Conservation (phyloP, 345 rosid genomes). For the Gossypium arboreum region DNA sequence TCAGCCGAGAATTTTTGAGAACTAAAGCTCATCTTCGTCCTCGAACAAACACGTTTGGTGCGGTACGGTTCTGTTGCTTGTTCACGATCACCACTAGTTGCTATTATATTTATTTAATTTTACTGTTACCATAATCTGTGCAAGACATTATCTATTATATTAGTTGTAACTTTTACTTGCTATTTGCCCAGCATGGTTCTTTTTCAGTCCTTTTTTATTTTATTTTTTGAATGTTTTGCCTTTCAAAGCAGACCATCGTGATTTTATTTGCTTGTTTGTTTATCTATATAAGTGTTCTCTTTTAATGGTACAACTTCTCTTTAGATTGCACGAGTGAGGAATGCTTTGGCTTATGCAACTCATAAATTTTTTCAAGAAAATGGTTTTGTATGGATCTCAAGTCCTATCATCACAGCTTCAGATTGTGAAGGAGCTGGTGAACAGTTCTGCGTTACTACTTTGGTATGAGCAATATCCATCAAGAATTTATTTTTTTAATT, state of each 20-base stretch:
- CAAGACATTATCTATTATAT: neutral
- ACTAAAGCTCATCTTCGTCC: slow-evolving; percentile 98
- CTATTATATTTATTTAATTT: neutral
- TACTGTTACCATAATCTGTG: neutral
- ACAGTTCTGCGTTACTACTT: slow-evolving; percentile 96
- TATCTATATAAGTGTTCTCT: neutral
- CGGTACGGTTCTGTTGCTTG: slow-evolving; percentile 44
- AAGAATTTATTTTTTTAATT: neutral
- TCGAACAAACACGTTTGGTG: slow-evolving; percentile 91
- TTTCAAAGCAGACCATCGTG: neutral
- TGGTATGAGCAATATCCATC: slow-evolving; percentile 50
- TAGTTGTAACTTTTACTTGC: neutral
- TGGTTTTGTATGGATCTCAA: slow-evolving; percentile 94
- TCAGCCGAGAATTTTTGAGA: slow-evolving; percentile 87
- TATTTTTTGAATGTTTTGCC: neutral
- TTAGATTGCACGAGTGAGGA: slow-evolving; percentile 93
- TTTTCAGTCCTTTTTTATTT: neutral
- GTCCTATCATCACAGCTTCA: slow-evolving; percentile 93
- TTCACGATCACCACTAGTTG: slow-evolving; percentile 4
- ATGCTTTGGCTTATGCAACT: slow-evolving; percentile 89
- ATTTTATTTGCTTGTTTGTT: neutral
- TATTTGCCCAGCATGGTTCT: neutral
- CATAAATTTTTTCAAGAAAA: slow-evolving; percentile 92
- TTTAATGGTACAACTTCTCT: neutral
- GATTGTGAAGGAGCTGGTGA: slow-evolving; percentile 99